phyloP scores from a whole-genome alignment of 352 stramenopile genomes.

The Phytophthora vignae region DNA sequence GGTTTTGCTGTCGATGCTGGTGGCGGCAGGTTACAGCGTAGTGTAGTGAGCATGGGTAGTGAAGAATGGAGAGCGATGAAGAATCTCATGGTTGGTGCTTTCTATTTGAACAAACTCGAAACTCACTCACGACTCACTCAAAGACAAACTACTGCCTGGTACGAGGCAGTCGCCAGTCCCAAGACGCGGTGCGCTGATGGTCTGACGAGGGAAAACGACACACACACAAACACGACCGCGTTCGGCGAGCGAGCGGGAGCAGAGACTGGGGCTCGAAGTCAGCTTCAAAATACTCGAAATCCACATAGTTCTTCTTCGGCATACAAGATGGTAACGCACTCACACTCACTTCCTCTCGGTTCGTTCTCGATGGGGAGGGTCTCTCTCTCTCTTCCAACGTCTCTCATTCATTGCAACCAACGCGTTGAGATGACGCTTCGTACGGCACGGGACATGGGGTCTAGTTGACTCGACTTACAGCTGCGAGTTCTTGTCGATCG shows the following conservation, averaged over 20 bases:
- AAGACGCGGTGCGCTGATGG: conserved; percentile 34
- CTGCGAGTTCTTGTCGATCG: conserved; percentile 78
- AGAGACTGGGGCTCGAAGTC: conserved; percentile 35
- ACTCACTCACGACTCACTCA: conserved; percentile 46
- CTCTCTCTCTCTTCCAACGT: conserved; percentile 23
- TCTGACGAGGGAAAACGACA: conserved; percentile 33
- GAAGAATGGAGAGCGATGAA: conserved; percentile 13
- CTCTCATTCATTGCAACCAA: conserved; percentile 47
- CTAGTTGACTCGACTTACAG: conserved; percentile 52
- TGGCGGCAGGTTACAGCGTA: conserved; percentile 8
- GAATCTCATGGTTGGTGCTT: conserved; percentile 32
- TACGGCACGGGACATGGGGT: conserved; percentile 35
- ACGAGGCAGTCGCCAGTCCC: conserved; percentile 7
- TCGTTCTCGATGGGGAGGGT: conserved; percentile 33
- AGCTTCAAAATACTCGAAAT: conserved; percentile 46
- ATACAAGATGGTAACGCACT: conserved; percentile 44
- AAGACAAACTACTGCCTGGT: conserved; percentile 20
- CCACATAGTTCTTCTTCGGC: conserved; percentile 42
- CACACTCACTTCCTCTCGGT: conserved; percentile 41
- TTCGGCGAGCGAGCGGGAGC: conserved; percentile 32
- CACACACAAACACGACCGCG: conserved; percentile 36
- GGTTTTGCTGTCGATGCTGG: conserved; percentile 6
- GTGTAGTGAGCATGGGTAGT: background rate
- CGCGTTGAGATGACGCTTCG: conserved; percentile 36
- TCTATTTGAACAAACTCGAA: conserved; percentile 52